Conservation (phyloP, 2,329 filamentous ascomycete species). For the Diaporthe humulicola region DNA sequence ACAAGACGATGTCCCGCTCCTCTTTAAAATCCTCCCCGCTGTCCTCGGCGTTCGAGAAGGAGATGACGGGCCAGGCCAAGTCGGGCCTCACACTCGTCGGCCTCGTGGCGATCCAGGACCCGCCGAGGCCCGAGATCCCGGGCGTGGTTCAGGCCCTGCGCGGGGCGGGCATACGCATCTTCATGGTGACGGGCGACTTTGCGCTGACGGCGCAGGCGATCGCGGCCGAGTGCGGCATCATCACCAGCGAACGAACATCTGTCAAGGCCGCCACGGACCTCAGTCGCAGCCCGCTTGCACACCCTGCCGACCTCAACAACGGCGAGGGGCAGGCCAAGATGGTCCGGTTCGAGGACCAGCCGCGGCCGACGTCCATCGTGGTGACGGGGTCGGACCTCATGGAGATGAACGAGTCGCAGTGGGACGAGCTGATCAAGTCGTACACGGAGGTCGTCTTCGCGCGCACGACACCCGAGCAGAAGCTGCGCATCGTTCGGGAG, state of each 20-base stretch:
- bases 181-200: slow-evolving; percentile 88
- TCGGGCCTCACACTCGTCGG: slow-evolving; percentile 78
- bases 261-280: slow-evolving; percentile 70
- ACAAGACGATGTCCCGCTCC: slow-evolving; percentile 64
- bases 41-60: slow-evolving; percentile 67
- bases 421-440: slow-evolving; percentile 70
- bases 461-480: slow-evolving; percentile 82
- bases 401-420: slow-evolving; percentile 75
- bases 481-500: slow-evolving; percentile 83
- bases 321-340: slow-evolving; percentile 44
- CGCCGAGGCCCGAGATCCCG: slow-evolving; percentile 79
- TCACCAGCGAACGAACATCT: slow-evolving; percentile 63
- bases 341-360: slow-evolving; percentile 40
- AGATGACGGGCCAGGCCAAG: slow-evolving; percentile 66
- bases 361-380: slow-evolving; percentile 65
- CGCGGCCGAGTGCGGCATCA: slow-evolving; percentile 78
- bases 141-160: slow-evolving; percentile 76
- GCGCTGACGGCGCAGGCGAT: slow-evolving; percentile 81
- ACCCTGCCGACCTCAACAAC: slow-evolving; percentile 30
- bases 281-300: slow-evolving; percentile 48
- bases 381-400: slow-evolving; percentile 76
- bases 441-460: slow-evolving; percentile 84
- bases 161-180: slow-evolving; percentile 79
- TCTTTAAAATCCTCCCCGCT: slow-evolving; percentile 55
- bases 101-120: slow-evolving; percentile 83